Evolutionary conservation across 2,329 filamentous ascomycete species (phyloP).

Genomic region (Phialocephala sp.): DNA sequence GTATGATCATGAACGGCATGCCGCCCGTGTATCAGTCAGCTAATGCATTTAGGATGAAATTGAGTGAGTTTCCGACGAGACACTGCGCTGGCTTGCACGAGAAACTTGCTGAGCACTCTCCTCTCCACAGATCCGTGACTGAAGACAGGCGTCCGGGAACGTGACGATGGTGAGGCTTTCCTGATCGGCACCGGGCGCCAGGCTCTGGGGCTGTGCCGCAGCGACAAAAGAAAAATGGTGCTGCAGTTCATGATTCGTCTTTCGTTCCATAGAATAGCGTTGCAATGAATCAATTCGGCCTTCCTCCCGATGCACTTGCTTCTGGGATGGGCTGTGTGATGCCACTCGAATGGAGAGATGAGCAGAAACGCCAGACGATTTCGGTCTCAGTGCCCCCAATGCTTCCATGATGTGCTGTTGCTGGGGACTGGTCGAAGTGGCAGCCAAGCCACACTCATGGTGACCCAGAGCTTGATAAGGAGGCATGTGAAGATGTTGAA

Average conservation of each 20-base stretch:
- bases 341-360: background rate
- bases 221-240: background rate
- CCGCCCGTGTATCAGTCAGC: background rate
- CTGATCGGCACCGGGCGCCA: background rate
- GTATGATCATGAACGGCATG: background rate
- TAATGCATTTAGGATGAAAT: conserved; percentile 17
- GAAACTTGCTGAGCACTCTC: background rate
- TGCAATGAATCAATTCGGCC: background rate
- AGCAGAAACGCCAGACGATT: background rate
- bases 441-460: background rate
- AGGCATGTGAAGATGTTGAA: background rate
- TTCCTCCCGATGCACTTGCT: background rate
- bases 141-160: conserved; percentile 3
- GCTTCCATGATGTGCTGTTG: background rate
- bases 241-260: background rate
- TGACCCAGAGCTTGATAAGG: background rate
- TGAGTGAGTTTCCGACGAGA: background rate
- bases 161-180: background rate
- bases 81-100: background rate
- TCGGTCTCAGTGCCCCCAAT: background rate
- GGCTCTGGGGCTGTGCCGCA: conserved; percentile 8
- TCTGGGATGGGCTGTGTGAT: background rate
- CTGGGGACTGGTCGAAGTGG: background rate
- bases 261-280: conserved; percentile 8
- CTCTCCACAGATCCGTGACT: conserved; percentile 10